Base-by-base conservation (phyloP, 192 early-diverging fungal genomes). In the Entophlyctis luteolus region DNA sequence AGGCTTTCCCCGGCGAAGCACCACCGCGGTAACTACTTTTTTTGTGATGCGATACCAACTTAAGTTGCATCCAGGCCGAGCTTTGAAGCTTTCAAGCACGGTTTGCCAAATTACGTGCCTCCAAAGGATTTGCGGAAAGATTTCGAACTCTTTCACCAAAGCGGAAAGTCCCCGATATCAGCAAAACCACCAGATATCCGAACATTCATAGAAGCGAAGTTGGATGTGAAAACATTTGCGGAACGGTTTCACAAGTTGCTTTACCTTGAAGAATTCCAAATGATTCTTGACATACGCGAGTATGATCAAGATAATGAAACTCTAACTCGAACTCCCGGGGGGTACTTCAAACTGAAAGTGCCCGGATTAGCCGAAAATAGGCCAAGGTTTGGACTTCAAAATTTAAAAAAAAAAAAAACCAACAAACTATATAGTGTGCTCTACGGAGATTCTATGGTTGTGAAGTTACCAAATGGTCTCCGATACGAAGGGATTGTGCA, bases 391-490 rank as follows among this genome's bases (percentile, higher is more conserved):
- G 36, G 12, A 25, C 14, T 16, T 58, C 36, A 36, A 36, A 47
- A 18, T 23, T 48, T 62, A n/a, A 18, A 47, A 10, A 14, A 20
- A 27, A 22, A 48, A 25, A 18, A 53, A 34, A 48, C 48, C 16
- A 8, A 56, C 20, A 29, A 20, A 16, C 6, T 14, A 18, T 23
- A 45, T 14, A 52, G 55, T 23, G 55, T 68, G 16, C 33, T 68
- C 25, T 68, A 68, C 55, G 42, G 42, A 22, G 67, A 68, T 48
- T 59, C 46, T 35, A 48, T 68, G 22, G 38, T 53, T 29, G 55
- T 68, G 6, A 45, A 45, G 32, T 45, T 49, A 32, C 55, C 4
- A 4, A 55, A 35, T 39, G 55, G 42, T 31, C 29, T 25, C 16
- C 18, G 33, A 25, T 68, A 32, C 33, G 55, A 59, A 45, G 67